Conservation (phyloP, 2,329 filamentous ascomycete species). For the Neonectria sp. region DNA sequence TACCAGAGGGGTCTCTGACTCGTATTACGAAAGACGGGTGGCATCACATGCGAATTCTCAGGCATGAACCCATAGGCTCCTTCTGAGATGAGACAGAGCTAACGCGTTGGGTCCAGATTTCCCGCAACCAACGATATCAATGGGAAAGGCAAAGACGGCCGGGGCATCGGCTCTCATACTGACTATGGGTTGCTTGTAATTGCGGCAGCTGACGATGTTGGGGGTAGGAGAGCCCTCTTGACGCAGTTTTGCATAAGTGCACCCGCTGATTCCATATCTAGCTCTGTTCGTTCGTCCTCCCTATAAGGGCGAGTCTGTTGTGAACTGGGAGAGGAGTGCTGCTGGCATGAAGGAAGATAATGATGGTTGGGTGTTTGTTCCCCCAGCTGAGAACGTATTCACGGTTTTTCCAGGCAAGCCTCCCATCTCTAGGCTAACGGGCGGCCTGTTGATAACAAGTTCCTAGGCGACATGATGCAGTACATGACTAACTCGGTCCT, state of each 20-base stretch:
- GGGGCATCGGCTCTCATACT: slow-evolving; percentile 67
- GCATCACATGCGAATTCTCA: slow-evolving; percentile 65
- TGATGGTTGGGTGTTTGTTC: slow-evolving; percentile 63
- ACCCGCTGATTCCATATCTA: slow-evolving; percentile 25
- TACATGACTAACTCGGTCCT: slow-evolving; percentile 63
- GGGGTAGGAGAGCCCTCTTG: slow-evolving; percentile 50
- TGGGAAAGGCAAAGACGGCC: slow-evolving; percentile 64
- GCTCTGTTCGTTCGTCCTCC: slow-evolving; percentile 64
- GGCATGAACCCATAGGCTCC: slow-evolving; percentile 50
- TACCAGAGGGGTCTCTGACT: slow-evolving; percentile 58
- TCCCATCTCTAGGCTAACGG: neutral
- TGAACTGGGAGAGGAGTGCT: slow-evolving; percentile 62
- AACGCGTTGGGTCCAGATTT: slow-evolving; percentile 37
- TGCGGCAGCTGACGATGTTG: slow-evolving; percentile 64
- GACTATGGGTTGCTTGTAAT: slow-evolving; percentile 68
- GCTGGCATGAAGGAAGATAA: slow-evolving; percentile 62
- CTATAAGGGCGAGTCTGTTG: slow-evolving; percentile 55
- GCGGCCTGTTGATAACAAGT: neutral
- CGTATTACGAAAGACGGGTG: slow-evolving; percentile 63
- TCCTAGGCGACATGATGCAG: slow-evolving; percentile 65
- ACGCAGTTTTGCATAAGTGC: neutral
- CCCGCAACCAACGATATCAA: slow-evolving; percentile 55
- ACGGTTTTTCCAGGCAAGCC: slow-evolving; percentile 64
- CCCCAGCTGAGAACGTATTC: slow-evolving; percentile 60
- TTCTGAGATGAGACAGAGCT: neutral